These are phyloP conservation scores for Somion occarium DNA, from an alignment of 1,284 basidiomycete genomes.

Conservation along the genomic window DNA sequence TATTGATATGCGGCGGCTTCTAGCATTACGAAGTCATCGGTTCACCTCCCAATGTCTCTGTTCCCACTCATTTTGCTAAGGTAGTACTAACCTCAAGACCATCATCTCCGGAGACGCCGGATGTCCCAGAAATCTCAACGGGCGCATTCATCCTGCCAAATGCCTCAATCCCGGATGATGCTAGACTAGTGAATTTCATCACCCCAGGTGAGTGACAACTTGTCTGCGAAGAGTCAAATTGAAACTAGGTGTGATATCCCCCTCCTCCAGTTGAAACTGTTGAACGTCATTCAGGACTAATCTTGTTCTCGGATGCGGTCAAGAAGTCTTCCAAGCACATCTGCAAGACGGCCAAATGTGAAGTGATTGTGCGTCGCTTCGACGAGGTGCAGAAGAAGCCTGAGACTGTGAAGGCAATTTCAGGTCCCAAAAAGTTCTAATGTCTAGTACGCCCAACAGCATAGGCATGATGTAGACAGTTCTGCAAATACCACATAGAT, in stretches of 20 bases:
- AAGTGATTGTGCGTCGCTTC: slow-evolving; percentile 60
- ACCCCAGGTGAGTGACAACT: slow-evolving; percentile 60
- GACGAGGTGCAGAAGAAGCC: slow-evolving; percentile 81
- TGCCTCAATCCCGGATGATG: slow-evolving; percentile 80
- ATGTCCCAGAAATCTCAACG: slow-evolving; percentile 71
- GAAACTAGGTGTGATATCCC: background rate
- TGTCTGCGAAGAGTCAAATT: background rate
- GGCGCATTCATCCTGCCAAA: slow-evolving; percentile 97
- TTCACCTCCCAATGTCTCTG: slow-evolving; percentile 81
- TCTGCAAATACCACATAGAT: no score
- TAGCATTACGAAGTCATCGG: slow-evolving; percentile 95
- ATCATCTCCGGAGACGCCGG: slow-evolving; percentile 66
- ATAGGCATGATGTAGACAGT: background rate
- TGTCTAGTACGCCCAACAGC: background rate
- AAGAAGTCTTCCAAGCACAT: slow-evolving; percentile 83
- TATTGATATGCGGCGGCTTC: background rate
- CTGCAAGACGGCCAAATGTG: slow-evolving; percentile 83
- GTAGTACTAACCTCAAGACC: slow-evolving; percentile 82
- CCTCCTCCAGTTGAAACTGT: slow-evolving; percentile 72
- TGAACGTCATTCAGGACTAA: slow-evolving; percentile 82
- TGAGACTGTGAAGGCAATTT: slow-evolving; percentile 47
- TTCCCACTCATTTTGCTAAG: slow-evolving; percentile 98
- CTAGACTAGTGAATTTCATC: slow-evolving; percentile 75
- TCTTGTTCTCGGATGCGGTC: slow-evolving; percentile 82
- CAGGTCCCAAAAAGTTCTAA: slow-evolving; percentile 36